Base-by-base conservation (phyloP, 2,329 filamentous ascomycete genomes). In the Xylaria sp. region DNA sequence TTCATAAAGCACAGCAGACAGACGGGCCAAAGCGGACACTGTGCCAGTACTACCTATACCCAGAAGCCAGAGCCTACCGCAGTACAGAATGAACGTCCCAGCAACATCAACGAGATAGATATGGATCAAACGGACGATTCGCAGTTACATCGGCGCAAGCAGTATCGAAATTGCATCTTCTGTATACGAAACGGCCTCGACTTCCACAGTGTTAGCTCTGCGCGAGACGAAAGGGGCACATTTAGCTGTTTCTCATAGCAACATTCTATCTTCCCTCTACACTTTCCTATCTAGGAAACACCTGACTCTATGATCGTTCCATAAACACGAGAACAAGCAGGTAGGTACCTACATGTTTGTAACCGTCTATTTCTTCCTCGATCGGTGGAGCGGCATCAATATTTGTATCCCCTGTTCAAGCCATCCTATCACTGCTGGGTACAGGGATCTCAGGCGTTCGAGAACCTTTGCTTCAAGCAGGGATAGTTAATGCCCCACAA, bases 401-500 rank as follows among this genome's bases (percentile, higher is more conserved):
- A 63, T 15, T 42, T 6, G 7, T 54, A 10, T n/a, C 38, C 59
- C 64, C 65, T 58, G 59, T 46, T 44, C 59, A 67, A 63, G 44
- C 44, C 28, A 63, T 31, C 26, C 26, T 53, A 58, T 58, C 51
- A 62, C 42, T 56, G 4, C 38, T 48, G 40, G 40, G 31, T 28
- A 58, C 57, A 66, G 58, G 58, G 56, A 42, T 58, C 49, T 48
- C 58, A 62, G 53, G 53, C 63, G 63, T 68, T 68, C 63, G 66
- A 68, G 58, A 68, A 68, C 63, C 28, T 59, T 28, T 60, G 51
- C 58, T 46, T 26, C 51, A 48, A 54, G 49, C 66, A 65, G 53
- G 66, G 53, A 44, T 58, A n/a, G n/a, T n/a, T n/a, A 11, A 15
- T 1, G 46, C 63, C 58, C 66, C 66, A 62, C 46, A 33, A 33